A percentile compares a stretch with the other conserved stretches of the same genome.
These are phyloP conservation scores for Blastobotrys elegans DNA, from an alignment of 1,139 yeast genomes.

Conservation along the genomic window DNA sequence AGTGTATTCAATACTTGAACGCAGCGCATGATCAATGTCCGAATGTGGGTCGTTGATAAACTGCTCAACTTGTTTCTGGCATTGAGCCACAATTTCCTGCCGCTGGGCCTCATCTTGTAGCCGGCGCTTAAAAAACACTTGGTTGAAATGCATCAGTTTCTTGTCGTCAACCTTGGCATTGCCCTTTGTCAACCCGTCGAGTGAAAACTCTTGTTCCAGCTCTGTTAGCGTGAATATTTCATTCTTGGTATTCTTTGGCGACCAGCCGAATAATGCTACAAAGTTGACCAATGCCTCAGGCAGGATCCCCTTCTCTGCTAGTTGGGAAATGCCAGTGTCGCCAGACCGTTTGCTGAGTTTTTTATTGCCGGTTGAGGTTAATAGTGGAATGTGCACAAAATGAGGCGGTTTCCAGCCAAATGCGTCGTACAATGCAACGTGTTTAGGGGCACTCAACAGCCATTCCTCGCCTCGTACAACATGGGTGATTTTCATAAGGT, in stretches of 20 bases:
- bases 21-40: constrained; percentile 17
- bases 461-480: constrained; percentile 97
- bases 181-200: constrained; percentile 79
- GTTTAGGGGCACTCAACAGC: constrained; percentile 95
- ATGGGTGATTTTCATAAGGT: constrained; percentile 85
- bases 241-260: constrained; percentile 41
- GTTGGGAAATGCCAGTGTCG: constrained; percentile 62
- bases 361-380: constrained; percentile 69
- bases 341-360: constrained; percentile 84
- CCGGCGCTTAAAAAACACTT: constrained; percentile 45
- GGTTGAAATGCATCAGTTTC: constrained; percentile 72
- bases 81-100: constrained; percentile 17
- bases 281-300: constrained; percentile 88
- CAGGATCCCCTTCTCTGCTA: constrained; percentile 56
- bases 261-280: constrained; percentile 92
- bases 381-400: constrained; percentile 83
- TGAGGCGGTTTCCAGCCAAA: constrained; percentile 83
- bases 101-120: constrained; percentile 21
- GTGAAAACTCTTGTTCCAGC: constrained; percentile 45
- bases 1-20: constrained; percentile 19
- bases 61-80: constrained; percentile 16
- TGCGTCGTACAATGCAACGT: constrained; percentile 77
- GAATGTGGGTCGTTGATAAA: constrained; percentile 2
- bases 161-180: constrained; percentile 84
- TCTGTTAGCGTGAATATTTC: constrained; percentile 60